Evolutionary conservation across 1,284 basidiomycete species (phyloP).

Genomic region (Ustilago curta): DNA sequence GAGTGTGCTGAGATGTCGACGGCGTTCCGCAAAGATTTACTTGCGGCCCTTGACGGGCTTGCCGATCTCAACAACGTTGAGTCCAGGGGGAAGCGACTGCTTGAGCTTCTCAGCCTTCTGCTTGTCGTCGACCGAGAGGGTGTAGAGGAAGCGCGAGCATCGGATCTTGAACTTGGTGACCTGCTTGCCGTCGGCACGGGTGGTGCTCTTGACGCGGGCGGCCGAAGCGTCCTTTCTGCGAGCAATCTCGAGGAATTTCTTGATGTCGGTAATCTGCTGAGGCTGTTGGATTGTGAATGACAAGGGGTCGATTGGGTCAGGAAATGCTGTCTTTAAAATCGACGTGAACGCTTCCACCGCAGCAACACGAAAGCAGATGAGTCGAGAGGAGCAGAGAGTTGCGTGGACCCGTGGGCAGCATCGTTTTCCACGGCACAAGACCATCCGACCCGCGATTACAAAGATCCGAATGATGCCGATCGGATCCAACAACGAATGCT

Average conservation of each 20-base stretch:
- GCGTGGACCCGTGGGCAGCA: neutral
- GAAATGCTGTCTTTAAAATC: conserved; percentile 13
- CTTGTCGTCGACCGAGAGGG: conserved; percentile 90
- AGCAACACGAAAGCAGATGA: neutral
- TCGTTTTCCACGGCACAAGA: neutral
- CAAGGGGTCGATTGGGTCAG: conserved; percentile 8
- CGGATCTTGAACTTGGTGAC: conserved; percentile 94
- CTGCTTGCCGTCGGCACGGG: conserved; percentile 81
- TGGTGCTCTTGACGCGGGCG: conserved; percentile 95
- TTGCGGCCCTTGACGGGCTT: conserved; percentile 54
- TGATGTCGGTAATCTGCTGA: conserved; percentile 98
- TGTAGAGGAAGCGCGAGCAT: conserved; percentile 98
- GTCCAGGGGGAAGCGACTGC: conserved; percentile 91
- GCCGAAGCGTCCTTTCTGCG: conserved; percentile 82
- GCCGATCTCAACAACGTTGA: conserved; percentile 59
- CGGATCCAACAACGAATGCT: too few species aligned
- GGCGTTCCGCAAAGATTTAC: conserved; percentile 29
- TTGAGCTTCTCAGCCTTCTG: conserved; percentile 99
- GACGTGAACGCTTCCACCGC: neutral
- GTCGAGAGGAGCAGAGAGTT: conserved; percentile 9
- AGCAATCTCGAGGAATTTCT: conserved; percentile 97
- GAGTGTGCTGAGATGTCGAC: neutral
- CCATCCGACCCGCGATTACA: neutral
- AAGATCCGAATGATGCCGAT: too few species aligned
- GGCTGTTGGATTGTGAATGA: conserved; percentile 74